Base-by-base conservation (phyloP, 169 alveolate genomes). In the Cryptosporidium tyzzeri region DNA sequence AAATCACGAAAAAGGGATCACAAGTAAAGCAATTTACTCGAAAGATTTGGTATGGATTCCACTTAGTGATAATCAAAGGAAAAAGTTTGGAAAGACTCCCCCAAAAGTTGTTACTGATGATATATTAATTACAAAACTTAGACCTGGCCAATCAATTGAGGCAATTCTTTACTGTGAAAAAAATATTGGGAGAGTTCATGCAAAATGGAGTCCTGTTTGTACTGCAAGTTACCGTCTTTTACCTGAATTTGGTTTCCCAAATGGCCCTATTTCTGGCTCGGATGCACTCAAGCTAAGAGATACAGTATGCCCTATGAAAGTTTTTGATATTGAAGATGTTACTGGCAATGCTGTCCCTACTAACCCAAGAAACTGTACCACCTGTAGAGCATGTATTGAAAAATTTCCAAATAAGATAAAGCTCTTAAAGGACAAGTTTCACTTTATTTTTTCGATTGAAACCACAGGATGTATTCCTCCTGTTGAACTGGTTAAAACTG, bases 201-300 rank as follows among this genome's bases (percentile, higher is more conserved):
- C 99, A 16, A 98, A 98, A 94, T 98, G 99, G 99, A 97, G 99
- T 67, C 99, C 99, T 10, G 99, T 98, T 29, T 95, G 98, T 69
- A 97, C 99, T 55, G 99, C 99, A 41, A 98, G 94, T 70, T 98
- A 98, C 93, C 96, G 99, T 71, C 96, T 98, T 59, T 92, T 96
- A 92, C 96, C 99, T 96, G 69, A 91, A 87, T 58, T 91, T 93
- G 14, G 92, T 91, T 86, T 92, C 51, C 85, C 86, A 21, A 65
- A 91, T 18, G 92, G 92, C 67, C 94, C 94, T 23, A 92, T 97
- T 48, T 91, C 91, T 21, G 96, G 96, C 14, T 95, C 95, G 33
- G 99, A 96, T 58, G 98, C 98, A 45, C 80, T 92, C 45, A 97
- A 97, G 84, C 92, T 98, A 35, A 95, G 92, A 59, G 91, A 91